Base-by-base conservation (phyloP, 495 filamentous ascomycete species). In the Podospora tetraspora region DNA sequence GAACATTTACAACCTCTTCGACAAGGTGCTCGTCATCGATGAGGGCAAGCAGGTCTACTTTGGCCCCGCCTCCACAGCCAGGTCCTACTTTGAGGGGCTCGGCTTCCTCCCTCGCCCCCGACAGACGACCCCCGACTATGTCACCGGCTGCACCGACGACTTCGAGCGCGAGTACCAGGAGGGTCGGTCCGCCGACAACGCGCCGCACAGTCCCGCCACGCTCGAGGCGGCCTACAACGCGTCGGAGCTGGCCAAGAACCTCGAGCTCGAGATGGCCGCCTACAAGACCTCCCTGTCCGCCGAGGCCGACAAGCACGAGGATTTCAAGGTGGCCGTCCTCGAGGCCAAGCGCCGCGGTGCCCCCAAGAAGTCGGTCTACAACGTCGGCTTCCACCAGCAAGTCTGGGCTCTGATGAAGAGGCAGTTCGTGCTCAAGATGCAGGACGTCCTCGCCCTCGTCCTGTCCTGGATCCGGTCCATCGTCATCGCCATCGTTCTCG, bases 1-100 rank as follows among this genome's bases (percentile, higher is more conserved):
- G 76, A 90, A 86, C 70, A 96, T 96, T 63, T 96, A 94, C 78
- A 84, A 84, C 29, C 87, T 89, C 60, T 97, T 97, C 70, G 93
- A 97, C 79, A 96, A 95, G 72, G 91, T 95, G 7, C 77, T 94
- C 29, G 89, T 96, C 21, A 91, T 97, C 61, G 90, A 96, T 67
- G 83, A 85, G 30, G 93, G 93, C 19, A 85, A 82, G 16, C 85
- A 94, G 74, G 89, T 95, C 3, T 96, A 90, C 79, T 95, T 92
- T 70, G 93, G 93, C 0, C 88, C 90, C 0, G 76, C 87, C 0
- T 74, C 78, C 0, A 87, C 92, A 70, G 93, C 93, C 8, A 79
- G 89, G 63, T 76, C 80, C 6, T 96, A 96, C 73, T 96, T 97
- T 66, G 92, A 94, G 70, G 84, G 84, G 0, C 86, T 97, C 19